These are phyloP conservation scores for Saccharomyces paradoxus DNA, from an alignment of 805 yeast species.

Conservation along the genomic window DNA sequence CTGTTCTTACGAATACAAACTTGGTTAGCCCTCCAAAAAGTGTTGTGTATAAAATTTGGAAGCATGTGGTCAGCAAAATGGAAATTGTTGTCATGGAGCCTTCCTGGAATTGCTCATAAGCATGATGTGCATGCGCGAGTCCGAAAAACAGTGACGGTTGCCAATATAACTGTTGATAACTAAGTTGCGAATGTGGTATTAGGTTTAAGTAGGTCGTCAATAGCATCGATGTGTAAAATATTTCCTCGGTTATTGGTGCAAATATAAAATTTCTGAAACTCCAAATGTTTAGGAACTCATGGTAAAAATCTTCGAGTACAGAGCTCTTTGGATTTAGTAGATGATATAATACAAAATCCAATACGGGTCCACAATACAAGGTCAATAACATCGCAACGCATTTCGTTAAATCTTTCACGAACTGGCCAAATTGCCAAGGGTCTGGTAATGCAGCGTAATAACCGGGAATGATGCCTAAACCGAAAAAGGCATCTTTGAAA, in stretches of 20 bases:
- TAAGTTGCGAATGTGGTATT: slow-evolving; percentile 2
- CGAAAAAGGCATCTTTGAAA: slow-evolving; percentile 7
- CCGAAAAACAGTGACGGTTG: slow-evolving; percentile 28
- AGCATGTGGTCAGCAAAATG: slow-evolving; percentile 13
- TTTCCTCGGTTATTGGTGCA: slow-evolving; percentile 31
- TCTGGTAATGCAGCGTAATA: slow-evolving; percentile 2
- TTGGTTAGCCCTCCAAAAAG: slow-evolving; percentile 29
- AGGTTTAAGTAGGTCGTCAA: slow-evolving; percentile 14
- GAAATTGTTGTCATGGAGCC: slow-evolving; percentile 12
- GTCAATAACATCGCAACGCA: slow-evolving; percentile 10
- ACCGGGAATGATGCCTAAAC: slow-evolving; percentile 23
- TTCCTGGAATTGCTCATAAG: slow-evolving; percentile 17
- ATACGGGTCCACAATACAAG: slow-evolving; percentile 23
- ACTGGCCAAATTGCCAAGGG: background rate
- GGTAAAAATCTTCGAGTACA: slow-evolving; percentile 7
- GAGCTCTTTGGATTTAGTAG: slow-evolving; percentile 9
- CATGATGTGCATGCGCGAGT: slow-evolving; percentile 31
- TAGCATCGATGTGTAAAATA: slow-evolving; percentile 29
- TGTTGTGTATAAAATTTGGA: slow-evolving; percentile 27
- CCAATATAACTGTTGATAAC: slow-evolving; percentile 11
- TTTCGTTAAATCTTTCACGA: slow-evolving; percentile 7
- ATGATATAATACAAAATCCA: slow-evolving; percentile 17
- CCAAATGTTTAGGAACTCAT: slow-evolving; percentile 24
- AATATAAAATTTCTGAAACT: slow-evolving; percentile 27
- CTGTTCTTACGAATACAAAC: slow-evolving; percentile 22